phyloP scores from a whole-genome alignment of 257 asterid genomes.

The Solanum pimpinellifolium region DNA sequence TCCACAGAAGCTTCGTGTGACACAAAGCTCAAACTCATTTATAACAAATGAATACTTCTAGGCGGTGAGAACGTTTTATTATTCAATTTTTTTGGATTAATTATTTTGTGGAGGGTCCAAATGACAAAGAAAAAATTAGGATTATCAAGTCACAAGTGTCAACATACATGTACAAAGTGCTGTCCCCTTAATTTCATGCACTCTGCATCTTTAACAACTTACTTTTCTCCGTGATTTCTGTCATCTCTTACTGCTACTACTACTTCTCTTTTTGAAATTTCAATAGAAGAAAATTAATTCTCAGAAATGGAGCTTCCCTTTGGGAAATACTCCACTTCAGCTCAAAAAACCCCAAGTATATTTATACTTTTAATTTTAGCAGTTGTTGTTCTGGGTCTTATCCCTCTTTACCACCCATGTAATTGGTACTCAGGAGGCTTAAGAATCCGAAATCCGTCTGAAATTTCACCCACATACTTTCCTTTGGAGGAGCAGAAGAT shows the following conservation, averaged over 20 bases:
- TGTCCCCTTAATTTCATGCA: neutral
- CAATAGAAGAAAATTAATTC: neutral
- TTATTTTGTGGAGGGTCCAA: neutral
- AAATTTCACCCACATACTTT: neutral
- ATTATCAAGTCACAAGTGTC: neutral
- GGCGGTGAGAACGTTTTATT: neutral
- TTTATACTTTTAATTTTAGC: conserved; percentile 7
- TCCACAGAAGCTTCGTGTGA: neutral
- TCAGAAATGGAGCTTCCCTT: conserved; percentile 16
- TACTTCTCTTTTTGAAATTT: neutral
- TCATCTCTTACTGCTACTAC: neutral
- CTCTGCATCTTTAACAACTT: neutral
- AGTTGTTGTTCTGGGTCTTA: conserved; percentile 15
- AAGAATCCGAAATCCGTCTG: neutral
- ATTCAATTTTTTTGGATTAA: neutral
- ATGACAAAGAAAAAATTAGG: neutral
- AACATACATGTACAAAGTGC: neutral
- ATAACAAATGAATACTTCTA: neutral
- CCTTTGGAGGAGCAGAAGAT: neutral
- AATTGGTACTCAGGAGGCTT: neutral
- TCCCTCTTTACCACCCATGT: conserved; percentile 26
- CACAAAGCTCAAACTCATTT: neutral
- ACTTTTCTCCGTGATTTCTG: neutral
- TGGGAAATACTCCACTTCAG: conserved; percentile 1
- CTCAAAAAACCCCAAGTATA: conserved; percentile 1